Evolutionary conservation across 2,329 filamentous ascomycete genomes (phyloP), one percentile per base, ranked within the genome.

Genomic region (Pseudopyrenochaeta lycopersici): DNA sequence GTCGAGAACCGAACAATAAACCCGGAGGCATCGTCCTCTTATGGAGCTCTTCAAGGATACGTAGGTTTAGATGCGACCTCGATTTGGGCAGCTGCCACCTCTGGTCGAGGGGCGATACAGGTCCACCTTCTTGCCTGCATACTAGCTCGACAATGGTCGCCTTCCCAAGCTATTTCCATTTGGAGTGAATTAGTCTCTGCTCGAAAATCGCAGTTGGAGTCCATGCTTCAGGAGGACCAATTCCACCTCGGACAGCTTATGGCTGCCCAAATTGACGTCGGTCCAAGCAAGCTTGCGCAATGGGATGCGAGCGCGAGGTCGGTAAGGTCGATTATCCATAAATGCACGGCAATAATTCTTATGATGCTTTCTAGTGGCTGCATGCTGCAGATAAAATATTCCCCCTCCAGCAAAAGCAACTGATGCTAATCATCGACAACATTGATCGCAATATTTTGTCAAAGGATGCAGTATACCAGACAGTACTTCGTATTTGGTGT

Each of bases 81-180:
- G 1, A 69, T 78, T 2, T 78, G 74, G 74, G 76, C 76, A 2
- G 72, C 72, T 1, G 76, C 75, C 4, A 78, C 74, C 0, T 77
- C 75, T 1, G 64, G 67, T 0, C 4, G 15, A 4, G 4, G 4
- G 12, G 68, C 73, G 2, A 55, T 78, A 0, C 54, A 57, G 1
- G 52, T 72, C 0, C 70, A 78, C 36, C 63, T 78, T 0, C 74
- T 78, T 0, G 73, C 69, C 2, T 77, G 75, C 49, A 72, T 78
- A 57, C 54, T 79, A 4, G 76, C 75, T 1, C 59, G 72, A 1
- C 61, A 73, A 1, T 77, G 65, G 58, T 48, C 29, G 2, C 35
- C 31, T 3, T 10, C 52, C 1, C 62, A 75, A 50, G 74, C 75
- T 1, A 68, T 57, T 2, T 64, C 74, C 0, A 58, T 77, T 6